Percentiles rank a stretch among this genome's conserved stretches.
Conservation (phyloP, 2,329 filamentous ascomycete species). For the Cladosporium sphaerospermum region DNA sequence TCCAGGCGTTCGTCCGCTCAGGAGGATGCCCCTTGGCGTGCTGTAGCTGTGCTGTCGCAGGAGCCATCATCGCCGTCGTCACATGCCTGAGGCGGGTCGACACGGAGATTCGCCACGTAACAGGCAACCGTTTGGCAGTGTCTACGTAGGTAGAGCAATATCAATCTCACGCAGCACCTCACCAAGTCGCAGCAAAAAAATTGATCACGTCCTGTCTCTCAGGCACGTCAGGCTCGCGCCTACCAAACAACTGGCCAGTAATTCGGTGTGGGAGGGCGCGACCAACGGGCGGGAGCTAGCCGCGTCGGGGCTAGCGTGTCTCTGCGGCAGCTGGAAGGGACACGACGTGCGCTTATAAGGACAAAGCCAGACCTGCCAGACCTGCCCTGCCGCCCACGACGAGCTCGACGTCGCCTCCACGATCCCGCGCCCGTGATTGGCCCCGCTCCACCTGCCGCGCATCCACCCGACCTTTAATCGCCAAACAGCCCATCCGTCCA, state of each 20-base stretch:
- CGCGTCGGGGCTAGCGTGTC: not conserved
- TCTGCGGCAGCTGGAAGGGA: not conserved
- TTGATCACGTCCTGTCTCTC: not conserved
- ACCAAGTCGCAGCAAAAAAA: not conserved
- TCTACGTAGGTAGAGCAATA: no score
- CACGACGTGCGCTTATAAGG: not conserved
- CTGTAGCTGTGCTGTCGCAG: no score
- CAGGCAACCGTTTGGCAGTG: not conserved
- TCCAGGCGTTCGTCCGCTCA: constrained; percentile 3
- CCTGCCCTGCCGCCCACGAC: not conserved
- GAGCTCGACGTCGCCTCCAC: not conserved
- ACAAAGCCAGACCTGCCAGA: not conserved
- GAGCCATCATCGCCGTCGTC: no score
- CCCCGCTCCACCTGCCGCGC: not conserved
- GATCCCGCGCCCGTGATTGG: not conserved
- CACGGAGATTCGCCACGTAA: not conserved
- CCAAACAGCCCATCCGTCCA: not conserved
- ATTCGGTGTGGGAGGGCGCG: not conserved
- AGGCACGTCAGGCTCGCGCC: not conserved
- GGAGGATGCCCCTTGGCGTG: not conserved
- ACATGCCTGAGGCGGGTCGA: not conserved
- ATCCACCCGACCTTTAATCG: not conserved
- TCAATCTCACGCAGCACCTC: not conserved
- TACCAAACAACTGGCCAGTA: not conserved
- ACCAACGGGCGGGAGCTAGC: not conserved